Evolutionary conservation across 2,329 filamentous ascomycete species (phyloP).

Genomic region (Lasiodiplodia citricola): DNA sequence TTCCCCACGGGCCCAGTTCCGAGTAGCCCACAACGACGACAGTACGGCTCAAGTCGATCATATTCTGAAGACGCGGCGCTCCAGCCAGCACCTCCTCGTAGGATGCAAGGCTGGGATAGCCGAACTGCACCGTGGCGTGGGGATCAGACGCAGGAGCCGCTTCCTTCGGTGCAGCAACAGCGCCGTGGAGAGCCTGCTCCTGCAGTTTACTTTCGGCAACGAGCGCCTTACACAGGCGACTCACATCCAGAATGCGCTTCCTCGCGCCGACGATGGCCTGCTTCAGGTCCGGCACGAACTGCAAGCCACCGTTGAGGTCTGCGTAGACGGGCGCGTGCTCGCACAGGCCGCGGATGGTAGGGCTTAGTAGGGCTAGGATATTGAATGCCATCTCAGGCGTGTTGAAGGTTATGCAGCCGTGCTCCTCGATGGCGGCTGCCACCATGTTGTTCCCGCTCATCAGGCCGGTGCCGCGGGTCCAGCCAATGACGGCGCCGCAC

Average conservation of each 20-base stretch:
- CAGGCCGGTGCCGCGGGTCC: conserved; percentile 52
- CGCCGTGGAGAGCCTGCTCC: conserved; percentile 2
- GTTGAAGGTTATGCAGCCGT: conserved; percentile 48
- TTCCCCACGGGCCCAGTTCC: conserved; percentile 73
- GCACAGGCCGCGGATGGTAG: conserved; percentile 37
- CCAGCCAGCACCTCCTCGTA: conserved; percentile 32
- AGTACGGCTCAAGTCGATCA: conserved; percentile 43
- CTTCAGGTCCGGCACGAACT: conserved; percentile 31
- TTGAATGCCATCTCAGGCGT: conserved; percentile 50
- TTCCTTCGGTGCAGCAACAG: neutral
- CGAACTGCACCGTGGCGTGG: conserved; percentile 22
- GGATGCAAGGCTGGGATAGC: neutral
- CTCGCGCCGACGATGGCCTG: conserved; percentile 28
- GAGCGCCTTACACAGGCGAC: conserved; percentile 26
- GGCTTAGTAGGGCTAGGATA: conserved; percentile 44
- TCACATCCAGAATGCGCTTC: conserved; percentile 26
- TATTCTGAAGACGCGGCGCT: conserved; percentile 37
- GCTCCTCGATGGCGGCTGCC: conserved; percentile 44
- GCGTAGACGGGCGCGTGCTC: conserved; percentile 45
- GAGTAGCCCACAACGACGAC: conserved; percentile 50
- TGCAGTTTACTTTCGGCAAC: conserved; percentile 28
- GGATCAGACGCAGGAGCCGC: conserved; percentile 7
- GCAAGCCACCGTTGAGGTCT: conserved; percentile 47
- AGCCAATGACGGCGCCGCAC: conserved; percentile 52
- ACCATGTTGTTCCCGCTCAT: conserved; percentile 52